Percentiles rank a stretch among this genome's conserved stretches.
Conservation (phyloP, 2,329 filamentous ascomycete species). For the Pleurostoma richardsiae region DNA sequence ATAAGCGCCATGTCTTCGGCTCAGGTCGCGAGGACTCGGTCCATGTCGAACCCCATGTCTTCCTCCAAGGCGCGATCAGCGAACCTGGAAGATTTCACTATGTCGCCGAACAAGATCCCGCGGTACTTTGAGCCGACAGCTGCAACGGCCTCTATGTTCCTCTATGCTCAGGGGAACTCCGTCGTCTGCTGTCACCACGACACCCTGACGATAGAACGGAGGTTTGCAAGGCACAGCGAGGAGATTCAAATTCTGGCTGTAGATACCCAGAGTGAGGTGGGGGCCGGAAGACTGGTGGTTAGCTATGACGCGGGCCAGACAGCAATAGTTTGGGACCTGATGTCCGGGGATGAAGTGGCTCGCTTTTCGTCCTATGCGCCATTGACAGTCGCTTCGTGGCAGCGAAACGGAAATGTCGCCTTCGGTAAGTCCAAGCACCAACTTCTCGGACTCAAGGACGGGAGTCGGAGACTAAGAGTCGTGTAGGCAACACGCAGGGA, state of each 20-base stretch:
- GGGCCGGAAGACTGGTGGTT: constrained; percentile 79
- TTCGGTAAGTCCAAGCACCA: constrained; percentile 63
- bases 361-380: constrained; percentile 91
- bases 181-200: constrained; percentile 91
- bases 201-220: constrained; percentile 79
- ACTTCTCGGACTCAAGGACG: neutral
- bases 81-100: constrained; percentile 47
- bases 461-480: constrained; percentile 15
- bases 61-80: constrained; percentile 42
- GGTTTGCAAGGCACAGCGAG: constrained; percentile 78
- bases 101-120: constrained; percentile 42
- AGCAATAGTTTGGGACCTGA: constrained; percentile 93
- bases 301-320: constrained; percentile 91
- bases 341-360: constrained; percentile 84
- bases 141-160: constrained; percentile 83
- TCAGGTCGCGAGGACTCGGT: constrained; percentile 52
- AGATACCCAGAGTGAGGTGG: constrained; percentile 85
- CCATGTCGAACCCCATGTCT: constrained; percentile 42
- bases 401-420: constrained; percentile 93
- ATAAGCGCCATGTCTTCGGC: constrained; percentile 51
- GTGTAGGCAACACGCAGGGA: constrained; percentile 79
- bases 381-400: constrained; percentile 83
- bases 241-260: constrained; percentile 80
- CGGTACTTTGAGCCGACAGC: constrained; percentile 79
- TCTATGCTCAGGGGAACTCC: constrained; percentile 78